These are phyloP conservation scores for Penicillium chermesinum DNA, from an alignment of 495 filamentous ascomycete genomes.

Conservation along the genomic window DNA sequence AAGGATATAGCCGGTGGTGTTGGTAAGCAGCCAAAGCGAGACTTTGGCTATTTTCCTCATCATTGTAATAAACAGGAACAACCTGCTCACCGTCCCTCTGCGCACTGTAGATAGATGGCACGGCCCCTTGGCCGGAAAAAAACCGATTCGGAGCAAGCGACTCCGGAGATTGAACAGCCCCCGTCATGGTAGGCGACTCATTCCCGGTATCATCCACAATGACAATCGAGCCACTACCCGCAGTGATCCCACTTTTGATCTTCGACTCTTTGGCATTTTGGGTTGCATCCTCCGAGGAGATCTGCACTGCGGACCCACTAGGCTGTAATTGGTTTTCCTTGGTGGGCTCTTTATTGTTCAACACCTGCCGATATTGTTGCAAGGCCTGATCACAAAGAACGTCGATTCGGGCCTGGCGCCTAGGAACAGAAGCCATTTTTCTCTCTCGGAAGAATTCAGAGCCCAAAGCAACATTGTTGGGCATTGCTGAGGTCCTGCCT, in stretches of 20 bases:
- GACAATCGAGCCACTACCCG: constrained; percentile 78
- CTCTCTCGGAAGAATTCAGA: constrained; percentile 44
- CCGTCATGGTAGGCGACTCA: constrained; percentile 34
- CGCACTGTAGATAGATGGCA: constrained; percentile 12
- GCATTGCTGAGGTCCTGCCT: constrained; percentile 42
- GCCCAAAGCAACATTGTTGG: constrained; percentile 43
- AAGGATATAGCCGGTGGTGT: constrained; percentile 15
- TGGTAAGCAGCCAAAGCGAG: constrained; percentile 1
- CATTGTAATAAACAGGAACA: constrained; percentile 32
- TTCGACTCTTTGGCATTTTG: constrained; percentile 18
- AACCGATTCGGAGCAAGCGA: constrained; percentile 12
- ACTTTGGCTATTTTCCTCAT: not conserved
- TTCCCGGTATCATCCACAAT: constrained; percentile 64
- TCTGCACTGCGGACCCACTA: constrained; percentile 5
- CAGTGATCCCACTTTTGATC: constrained; percentile 58
- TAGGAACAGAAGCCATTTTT: constrained; percentile 31
- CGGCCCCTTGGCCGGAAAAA: constrained; percentile 22
- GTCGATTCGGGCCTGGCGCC: constrained; percentile 56
- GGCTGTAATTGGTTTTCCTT: constrained; percentile 4
- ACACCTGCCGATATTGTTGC: constrained; percentile 53
- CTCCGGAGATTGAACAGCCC: constrained; percentile 15
- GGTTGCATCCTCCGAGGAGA: not conserved
- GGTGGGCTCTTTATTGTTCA: constrained; percentile 11
- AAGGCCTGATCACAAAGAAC: constrained; percentile 69
- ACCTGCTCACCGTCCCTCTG: not conserved